Base-by-base conservation (phyloP, 2,329 filamentous ascomycete species). In the Cladophialophora chaetospira region DNA sequence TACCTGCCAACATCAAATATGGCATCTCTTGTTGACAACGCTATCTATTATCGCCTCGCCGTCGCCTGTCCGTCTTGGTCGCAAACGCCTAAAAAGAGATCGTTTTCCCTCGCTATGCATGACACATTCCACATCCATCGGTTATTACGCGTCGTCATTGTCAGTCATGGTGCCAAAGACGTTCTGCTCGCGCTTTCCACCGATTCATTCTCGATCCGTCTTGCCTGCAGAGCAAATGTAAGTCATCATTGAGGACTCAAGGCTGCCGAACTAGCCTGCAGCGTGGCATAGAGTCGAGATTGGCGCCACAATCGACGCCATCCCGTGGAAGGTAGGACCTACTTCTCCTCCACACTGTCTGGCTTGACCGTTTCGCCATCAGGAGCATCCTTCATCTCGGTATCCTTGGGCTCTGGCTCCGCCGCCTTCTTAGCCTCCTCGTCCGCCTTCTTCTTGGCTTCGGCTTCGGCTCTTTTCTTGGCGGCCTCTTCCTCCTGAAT, bases 401-500 rank as follows among this genome's bases (percentile, higher is more conserved):
- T 69, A 55, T 78, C 75, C 25, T 51, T 51, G 26, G 36, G 48
- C 54, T 72, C 69, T 23, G 51, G 31, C 13, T 53, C 43, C n/a
- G 70, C 69, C 63, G 75, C 77, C 72, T 81, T 81, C 74, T 81
- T 81, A 60, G 76, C 73, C 63, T 82, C 78, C 75, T 89, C 88
- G 75, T 89, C 90, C 55, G 88, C 87, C 66, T 88, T 87, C 71
- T 85, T 85, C 75, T 90, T 87, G 62, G 89, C 89, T 57, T 94
- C 91, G 51, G 86, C 75, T 68, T 85, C 82, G 23, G 82, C 83
- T 53, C 79, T 77, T 74, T 82, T 83, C 75, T 83, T 87, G 57
- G 82, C 83, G 13, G 76, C 77, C 35, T 77, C 82, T 68, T 84
- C 82, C 69, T 93, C 90, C 71, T 91, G 78, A 38, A 78, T 79